These are phyloP conservation scores for Diplodia sapinea DNA, from an alignment of 2,329 filamentous ascomycete species.

Conservation along the genomic window DNA sequence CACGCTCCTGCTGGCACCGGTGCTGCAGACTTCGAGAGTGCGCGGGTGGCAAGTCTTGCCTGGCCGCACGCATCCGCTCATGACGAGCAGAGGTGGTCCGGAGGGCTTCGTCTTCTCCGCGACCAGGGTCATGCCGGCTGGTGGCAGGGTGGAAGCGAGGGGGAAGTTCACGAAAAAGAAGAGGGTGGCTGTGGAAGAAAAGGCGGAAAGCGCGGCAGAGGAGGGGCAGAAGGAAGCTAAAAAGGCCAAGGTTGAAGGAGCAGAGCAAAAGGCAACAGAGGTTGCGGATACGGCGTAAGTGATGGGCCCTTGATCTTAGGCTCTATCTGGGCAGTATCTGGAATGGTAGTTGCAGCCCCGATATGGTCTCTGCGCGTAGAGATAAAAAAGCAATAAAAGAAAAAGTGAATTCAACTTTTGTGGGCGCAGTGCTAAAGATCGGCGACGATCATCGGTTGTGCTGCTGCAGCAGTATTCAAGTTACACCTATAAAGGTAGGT, in stretches of 20 bases:
- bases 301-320: not conserved
- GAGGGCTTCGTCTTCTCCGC: conserved; percentile 92
- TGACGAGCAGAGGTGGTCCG: conserved; percentile 85
- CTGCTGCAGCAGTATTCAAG: no score
- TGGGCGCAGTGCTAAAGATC: no score
- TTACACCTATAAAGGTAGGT: no score
- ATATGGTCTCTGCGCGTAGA: no score
- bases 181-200: conserved; percentile 52
- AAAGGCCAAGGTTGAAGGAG: conserved; percentile 40
- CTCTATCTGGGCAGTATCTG: not conserved
- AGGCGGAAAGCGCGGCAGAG: conserved; percentile 32
- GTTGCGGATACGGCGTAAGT: not conserved
- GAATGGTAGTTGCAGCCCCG: no score
- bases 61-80: conserved; percentile 88
- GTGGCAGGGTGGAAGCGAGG: conserved; percentile 80
- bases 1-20: conserved; percentile 77
- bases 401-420: no score
- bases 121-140: conserved; percentile 77
- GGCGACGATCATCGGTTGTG: no score
- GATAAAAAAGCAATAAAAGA: not conserved
- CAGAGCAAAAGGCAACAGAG: conserved; percentile 18
- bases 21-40: conserved; percentile 79
- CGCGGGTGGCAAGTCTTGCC: conserved; percentile 90
- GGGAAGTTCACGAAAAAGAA: conserved; percentile 75
- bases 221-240: conserved; percentile 38